phyloP scores from a whole-genome alignment of 495 filamentous ascomycete species.

The Sordaria brevicollis region DNA sequence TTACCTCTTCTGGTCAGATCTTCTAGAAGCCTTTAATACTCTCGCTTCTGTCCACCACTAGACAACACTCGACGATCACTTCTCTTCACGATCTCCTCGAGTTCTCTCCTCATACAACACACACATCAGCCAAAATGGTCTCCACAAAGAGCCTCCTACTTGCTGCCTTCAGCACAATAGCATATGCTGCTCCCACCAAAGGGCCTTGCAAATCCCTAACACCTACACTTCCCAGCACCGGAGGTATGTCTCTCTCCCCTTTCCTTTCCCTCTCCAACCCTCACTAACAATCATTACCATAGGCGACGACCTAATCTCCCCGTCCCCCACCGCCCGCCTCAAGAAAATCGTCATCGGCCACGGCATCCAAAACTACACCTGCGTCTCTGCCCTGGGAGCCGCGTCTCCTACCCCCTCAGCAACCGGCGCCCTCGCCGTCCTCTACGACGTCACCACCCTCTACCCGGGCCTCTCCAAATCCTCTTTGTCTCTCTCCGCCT shows the following conservation, averaged over 20 bases:
- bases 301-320: constrained; percentile 33
- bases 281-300: constrained; percentile 10
- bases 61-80: background rate
- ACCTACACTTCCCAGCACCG: constrained; percentile 16
- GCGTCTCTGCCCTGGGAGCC: constrained; percentile 32
- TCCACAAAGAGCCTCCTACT: constrained; percentile 14
- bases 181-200: constrained; percentile 9
- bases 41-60: background rate
- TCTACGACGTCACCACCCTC: constrained; percentile 48
- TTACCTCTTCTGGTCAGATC: constrained; percentile 2
- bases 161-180: constrained; percentile 16
- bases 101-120: background rate
- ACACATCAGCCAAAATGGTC: constrained; percentile 16
- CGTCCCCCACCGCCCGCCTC: constrained; percentile 36
- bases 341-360: constrained; percentile 57
- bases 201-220: constrained; percentile 3
- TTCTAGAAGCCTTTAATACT: constrained; percentile 11
- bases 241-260: background rate
- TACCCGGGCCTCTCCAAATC: constrained; percentile 28
- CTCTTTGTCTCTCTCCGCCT: constrained; percentile 15
- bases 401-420: constrained; percentile 21
- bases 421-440: constrained; percentile 54
- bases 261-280: background rate
- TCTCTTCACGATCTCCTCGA: background rate
- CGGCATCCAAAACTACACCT: constrained; percentile 74